Conservation (phyloP, 106 monocot genomes). For the Hemerocallis citrina region DNA sequence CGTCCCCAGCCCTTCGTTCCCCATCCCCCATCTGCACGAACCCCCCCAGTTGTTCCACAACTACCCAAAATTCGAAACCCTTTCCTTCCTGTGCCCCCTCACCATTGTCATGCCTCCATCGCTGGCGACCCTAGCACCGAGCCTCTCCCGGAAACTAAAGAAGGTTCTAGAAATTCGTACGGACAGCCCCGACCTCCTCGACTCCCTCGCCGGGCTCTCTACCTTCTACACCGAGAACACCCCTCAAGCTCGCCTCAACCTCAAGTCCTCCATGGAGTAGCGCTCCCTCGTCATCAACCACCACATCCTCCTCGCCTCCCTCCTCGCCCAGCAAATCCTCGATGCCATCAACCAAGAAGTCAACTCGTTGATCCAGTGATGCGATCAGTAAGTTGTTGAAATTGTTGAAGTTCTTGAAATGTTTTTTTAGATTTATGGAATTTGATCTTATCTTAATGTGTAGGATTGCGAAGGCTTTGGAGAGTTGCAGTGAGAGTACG, state of each 20-base stretch:
- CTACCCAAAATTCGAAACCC: too few relatives aligned
- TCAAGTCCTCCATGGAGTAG: constrained; percentile 88
- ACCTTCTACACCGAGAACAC: constrained; percentile 90
- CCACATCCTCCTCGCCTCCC: constrained; percentile 81
- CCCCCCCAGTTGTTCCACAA: too few relatives aligned
- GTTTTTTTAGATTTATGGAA: too few relatives aligned
- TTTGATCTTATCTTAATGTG: too few relatives aligned
- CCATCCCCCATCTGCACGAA: too few relatives aligned
- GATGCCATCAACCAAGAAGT: constrained; percentile 75
- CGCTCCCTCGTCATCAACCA: constrained; percentile 77
- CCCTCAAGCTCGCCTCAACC: constrained; percentile 68
- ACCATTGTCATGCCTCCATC: too few relatives aligned
- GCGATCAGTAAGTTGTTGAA: constrained; percentile 59
- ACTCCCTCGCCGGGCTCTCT: constrained; percentile 74
- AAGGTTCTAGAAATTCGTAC: constrained; percentile 92
- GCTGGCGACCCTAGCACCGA: constrained; percentile 46
- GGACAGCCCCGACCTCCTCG: constrained; percentile 76
- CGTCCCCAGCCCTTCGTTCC: too few relatives aligned
- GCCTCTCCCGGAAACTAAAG: constrained; percentile 78
- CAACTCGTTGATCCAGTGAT: constrained; percentile 55
- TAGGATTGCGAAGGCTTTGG: constrained; percentile 77
- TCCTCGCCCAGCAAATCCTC: constrained; percentile 66
- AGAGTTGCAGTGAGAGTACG: constrained; percentile 71
- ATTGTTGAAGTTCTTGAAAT: not conserved
- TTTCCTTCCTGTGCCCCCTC: too few relatives aligned